Percentiles rank a stretch among this genome's conserved stretches.
These are phyloP conservation scores for Boletales sp. DNA, from an alignment of 768 basidiomycete genomes.

Conservation along the genomic window DNA sequence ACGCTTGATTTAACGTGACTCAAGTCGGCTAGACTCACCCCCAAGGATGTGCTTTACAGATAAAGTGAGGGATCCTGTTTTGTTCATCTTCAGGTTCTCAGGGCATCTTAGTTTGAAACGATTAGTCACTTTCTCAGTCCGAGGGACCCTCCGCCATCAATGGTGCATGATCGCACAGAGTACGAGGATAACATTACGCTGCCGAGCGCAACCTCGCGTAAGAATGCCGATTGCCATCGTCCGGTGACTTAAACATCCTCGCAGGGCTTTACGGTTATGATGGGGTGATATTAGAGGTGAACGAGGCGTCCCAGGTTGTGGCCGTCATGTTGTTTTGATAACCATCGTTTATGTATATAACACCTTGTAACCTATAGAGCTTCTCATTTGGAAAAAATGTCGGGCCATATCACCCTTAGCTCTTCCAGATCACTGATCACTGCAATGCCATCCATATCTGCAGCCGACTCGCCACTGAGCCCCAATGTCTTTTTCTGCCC, in stretches of 20 bases:
- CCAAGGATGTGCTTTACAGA: conserved; percentile 72
- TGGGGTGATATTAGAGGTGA: conserved; percentile 76
- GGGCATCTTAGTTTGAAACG: conserved; percentile 63
- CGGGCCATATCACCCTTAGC: conserved; percentile 68
- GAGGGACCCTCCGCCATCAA: conserved; percentile 70
- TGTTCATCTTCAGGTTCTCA: not conserved
- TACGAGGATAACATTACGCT: conserved; percentile 69
- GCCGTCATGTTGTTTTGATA: conserved; percentile 65
- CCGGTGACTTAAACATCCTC: not conserved
- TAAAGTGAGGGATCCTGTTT: conserved; percentile 40
- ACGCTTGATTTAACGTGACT: not conserved
- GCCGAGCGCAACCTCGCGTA: conserved; percentile 66
- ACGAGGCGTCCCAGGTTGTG: conserved; percentile 74
- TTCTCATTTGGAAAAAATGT: conserved; percentile 53
- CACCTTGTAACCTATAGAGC: conserved; percentile 1
- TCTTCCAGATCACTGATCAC: conserved; percentile 60
- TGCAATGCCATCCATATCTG: conserved; percentile 42
- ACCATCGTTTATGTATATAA: not conserved
- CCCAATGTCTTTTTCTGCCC: conserved; percentile 48
- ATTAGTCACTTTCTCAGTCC: conserved; percentile 77
- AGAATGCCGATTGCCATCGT: conserved; percentile 27
- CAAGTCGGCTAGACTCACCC: conserved; percentile 54
- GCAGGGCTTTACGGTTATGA: conserved; percentile 64
- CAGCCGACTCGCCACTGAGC: conserved; percentile 33
- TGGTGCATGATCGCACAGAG: conserved; percentile 77